Evolutionary conservation across 345 rosid species (phyloP).

Genomic region (Bruguiera gymnorhiza): DNA sequence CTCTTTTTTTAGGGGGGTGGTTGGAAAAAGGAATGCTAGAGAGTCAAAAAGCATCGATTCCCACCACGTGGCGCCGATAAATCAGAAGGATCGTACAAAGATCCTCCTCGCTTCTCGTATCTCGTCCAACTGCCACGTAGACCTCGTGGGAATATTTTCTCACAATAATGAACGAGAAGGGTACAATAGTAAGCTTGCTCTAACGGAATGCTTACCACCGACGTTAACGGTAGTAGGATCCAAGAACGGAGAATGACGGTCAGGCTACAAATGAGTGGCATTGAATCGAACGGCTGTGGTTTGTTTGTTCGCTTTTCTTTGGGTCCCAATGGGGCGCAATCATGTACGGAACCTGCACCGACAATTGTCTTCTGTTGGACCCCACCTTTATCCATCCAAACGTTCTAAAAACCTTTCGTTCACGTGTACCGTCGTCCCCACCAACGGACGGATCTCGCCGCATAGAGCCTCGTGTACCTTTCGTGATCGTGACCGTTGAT

Average conservation of each 20-base stretch:
- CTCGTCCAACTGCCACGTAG: not conserved
- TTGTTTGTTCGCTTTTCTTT: not conserved
- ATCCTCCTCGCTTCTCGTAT: not conserved
- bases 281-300: not conserved
- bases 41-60: not conserved
- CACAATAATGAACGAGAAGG: not conserved
- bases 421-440: not conserved
- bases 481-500: no score
- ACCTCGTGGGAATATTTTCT: not conserved
- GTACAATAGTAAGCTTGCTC: not conserved
- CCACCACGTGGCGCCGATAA: not conserved
- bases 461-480: not conserved
- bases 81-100: not conserved
- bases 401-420: not conserved
- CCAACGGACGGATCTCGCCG: not conserved
- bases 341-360: conserved; percentile 1
- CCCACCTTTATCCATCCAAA: not conserved
- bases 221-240: not conserved
- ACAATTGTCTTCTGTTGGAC: not conserved
- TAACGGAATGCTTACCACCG: not conserved
- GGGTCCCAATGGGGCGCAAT: not conserved
- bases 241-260: not conserved
- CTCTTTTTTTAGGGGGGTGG: no score
- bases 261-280: not conserved
- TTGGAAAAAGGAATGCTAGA: not conserved